phyloP scores from a whole-genome alignment of 2,329 filamentous ascomycete genomes.

The Neonectria sp. region DNA sequence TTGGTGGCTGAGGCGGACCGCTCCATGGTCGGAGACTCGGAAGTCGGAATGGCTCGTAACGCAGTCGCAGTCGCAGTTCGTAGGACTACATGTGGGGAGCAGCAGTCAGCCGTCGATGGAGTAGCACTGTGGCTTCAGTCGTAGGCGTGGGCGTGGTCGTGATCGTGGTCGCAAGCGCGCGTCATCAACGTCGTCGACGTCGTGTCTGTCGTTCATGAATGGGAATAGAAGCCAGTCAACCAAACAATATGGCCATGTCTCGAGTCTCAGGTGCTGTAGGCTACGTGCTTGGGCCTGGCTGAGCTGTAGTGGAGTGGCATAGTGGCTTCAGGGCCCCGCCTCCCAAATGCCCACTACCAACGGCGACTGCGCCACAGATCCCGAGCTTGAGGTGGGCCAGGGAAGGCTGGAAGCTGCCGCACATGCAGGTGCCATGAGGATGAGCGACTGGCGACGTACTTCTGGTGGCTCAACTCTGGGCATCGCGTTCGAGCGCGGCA shows the following conservation, averaged over 20 bases:
- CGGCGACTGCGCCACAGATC: slow-evolving; percentile 44
- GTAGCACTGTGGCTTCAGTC: slow-evolving; percentile 16
- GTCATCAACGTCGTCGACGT: slow-evolving; percentile 35
- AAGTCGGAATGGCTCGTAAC: slow-evolving; percentile 33
- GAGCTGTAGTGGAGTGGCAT: slow-evolving; percentile 12
- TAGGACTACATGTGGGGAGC: slow-evolving; percentile 51
- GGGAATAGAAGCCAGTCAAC: neutral
- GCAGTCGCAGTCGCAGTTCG: slow-evolving; percentile 28
- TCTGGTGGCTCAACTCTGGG: slow-evolving; percentile 27
- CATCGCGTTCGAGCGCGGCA: slow-evolving; percentile 21
- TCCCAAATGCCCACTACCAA: slow-evolving; percentile 18
- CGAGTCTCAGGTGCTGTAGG: slow-evolving; percentile 13
- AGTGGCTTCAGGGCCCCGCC: slow-evolving; percentile 31
- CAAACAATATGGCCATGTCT: slow-evolving; percentile 31
- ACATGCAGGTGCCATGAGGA: slow-evolving; percentile 23
- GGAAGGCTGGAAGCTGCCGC: slow-evolving; percentile 28
- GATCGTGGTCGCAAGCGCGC: slow-evolving; percentile 24
- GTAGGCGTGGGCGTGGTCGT: neutral
- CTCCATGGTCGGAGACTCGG: slow-evolving; percentile 56
- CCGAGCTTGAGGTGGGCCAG: slow-evolving; percentile 14
- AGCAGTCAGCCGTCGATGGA: slow-evolving; percentile 26
- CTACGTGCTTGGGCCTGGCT: slow-evolving; percentile 30
- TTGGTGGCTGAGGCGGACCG: slow-evolving; percentile 66
- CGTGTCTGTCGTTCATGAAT: slow-evolving; percentile 37
- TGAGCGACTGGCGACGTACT: slow-evolving; percentile 3